phyloP scores from a whole-genome alignment of 768 basidiomycete genomes.

The Collybia nuda region DNA sequence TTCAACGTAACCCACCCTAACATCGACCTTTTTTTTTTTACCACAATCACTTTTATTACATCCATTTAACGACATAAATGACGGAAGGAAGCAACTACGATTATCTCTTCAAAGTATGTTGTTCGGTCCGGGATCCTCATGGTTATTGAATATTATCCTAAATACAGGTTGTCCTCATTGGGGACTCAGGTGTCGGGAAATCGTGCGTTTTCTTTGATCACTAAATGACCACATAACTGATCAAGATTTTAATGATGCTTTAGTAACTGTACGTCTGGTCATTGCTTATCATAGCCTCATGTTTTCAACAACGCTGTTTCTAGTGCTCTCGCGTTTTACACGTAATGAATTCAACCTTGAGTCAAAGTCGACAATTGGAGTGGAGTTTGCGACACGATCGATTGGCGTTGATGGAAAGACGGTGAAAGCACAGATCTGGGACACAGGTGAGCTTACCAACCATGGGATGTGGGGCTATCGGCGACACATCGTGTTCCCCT shows the following conservation, averaged over 20 bases:
- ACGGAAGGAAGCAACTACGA: slow-evolving; percentile 95
- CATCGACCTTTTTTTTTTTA: slow-evolving; percentile 14
- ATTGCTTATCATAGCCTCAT: neutral
- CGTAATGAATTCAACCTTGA: slow-evolving; percentile 99
- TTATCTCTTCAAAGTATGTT: slow-evolving; percentile 93
- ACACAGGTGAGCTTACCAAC: slow-evolving; percentile 70
- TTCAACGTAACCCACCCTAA: slow-evolving; percentile 13
- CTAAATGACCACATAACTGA: neutral
- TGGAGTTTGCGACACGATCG: slow-evolving; percentile 96
- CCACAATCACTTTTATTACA: slow-evolving; percentile 16
- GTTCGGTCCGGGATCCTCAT: neutral
- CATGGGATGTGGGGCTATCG: slow-evolving; percentile 1
- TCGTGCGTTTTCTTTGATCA: slow-evolving; percentile 66
- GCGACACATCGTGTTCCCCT: neutral
- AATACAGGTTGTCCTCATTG: slow-evolving; percentile 91
- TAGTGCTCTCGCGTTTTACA: slow-evolving; percentile 99
- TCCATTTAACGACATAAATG: slow-evolving; percentile 46
- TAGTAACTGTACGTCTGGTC: slow-evolving; percentile 61
- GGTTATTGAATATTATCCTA: slow-evolving; percentile 8
- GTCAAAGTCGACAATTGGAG: slow-evolving; percentile 98
- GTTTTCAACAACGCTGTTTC: neutral
- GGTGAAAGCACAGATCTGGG: slow-evolving; percentile 99
- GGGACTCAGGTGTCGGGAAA: slow-evolving; percentile 99
- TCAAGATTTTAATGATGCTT: slow-evolving; percentile 7
- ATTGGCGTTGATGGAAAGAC: slow-evolving; percentile 96